Base-by-base conservation (phyloP, 1,284 basidiomycete genomes). In the Agroathelia rolfsii region DNA sequence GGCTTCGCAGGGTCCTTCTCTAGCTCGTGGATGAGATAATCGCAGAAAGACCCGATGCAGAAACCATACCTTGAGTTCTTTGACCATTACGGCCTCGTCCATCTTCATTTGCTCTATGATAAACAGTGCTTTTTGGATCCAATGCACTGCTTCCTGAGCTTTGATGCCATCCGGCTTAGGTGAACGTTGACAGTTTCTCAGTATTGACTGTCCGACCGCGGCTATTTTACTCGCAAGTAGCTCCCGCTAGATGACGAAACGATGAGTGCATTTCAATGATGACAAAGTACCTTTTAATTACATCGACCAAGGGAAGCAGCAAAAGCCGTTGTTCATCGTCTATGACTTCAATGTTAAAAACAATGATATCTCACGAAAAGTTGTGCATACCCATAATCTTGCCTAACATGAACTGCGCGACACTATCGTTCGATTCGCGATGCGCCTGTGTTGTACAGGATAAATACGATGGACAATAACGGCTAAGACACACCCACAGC, bases 321-420 rank as follows among this genome's bases (percentile, higher is more conserved):
- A 61, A 54, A 33, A 82, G 60, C 44, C 73, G 69, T 49, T 67
- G 61, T 45, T 78, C 73, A 52, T 59, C 70, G 63, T n/a, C n/a
- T n/a, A n/a, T 41, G 35, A 49, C 23, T 37, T 49, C 35, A 41
- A 32, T 12, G 20, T 42, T 42, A 40, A 37, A 14, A 37, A 45
- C 19, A 20, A n/a, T n/a, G n/a, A n/a, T n/a, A n/a, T n/a, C n/a
- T n/a, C n/a, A n/a, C n/a, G n/a, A n/a, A n/a, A 64, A 51, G 35
- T 42, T 48, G 27, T 58, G 44, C 61, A 40, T 47, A 79, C 81
- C 77, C 57, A 68, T 73, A 48, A 83, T 75, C 59, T 82, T 83
- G 52, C 77, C 73, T 42, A 80, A 68, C 80, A 84, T 85, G 53
- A 76, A 85, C 34, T 74, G 73, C 30, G 83, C 80, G 42, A 86